Percentiles rank a stretch among this genome's conserved stretches.
Conservation (phyloP, 2,329 filamentous ascomycete species). For the Botrytis sinoallii region DNA sequence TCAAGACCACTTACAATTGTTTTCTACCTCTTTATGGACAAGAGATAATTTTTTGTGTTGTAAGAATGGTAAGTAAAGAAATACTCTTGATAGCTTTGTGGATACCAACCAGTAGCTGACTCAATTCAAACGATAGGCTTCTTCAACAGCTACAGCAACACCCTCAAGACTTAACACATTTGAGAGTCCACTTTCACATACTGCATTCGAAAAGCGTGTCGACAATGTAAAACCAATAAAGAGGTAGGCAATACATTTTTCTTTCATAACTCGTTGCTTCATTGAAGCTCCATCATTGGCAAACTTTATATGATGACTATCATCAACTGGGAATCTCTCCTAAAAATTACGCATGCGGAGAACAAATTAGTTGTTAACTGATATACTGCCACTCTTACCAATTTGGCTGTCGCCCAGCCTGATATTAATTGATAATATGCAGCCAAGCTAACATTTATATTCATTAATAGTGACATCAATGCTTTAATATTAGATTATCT, state of each 20-base stretch:
- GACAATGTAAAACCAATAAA: constrained; percentile 85
- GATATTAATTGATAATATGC: background rate
- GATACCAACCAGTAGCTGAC: constrained; percentile 1
- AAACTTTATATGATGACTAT: constrained; percentile 68
- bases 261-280: constrained; percentile 15
- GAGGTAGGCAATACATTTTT: constrained; percentile 58
- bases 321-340: constrained; percentile 99
- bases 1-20: constrained; percentile 22
- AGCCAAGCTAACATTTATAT: background rate
- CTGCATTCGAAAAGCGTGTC: constrained; percentile 73
- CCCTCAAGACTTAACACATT: constrained; percentile 41
- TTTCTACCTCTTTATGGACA: constrained; percentile 27
- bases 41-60: constrained; percentile 25
- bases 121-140: constrained; percentile 29
- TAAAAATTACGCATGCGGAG: constrained; percentile 84
- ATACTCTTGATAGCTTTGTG: background rate
- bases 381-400: constrained; percentile 39
- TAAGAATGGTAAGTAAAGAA: constrained; percentile 34
- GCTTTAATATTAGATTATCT: constrained; percentile 94
- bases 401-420: constrained; percentile 4
- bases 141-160: constrained; percentile 57
- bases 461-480: constrained; percentile 76
- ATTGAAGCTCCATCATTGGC: constrained; percentile 24
- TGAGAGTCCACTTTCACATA: background rate
- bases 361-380: constrained; percentile 77